Percentiles rank a stretch among this genome's conserved stretches.
These are phyloP conservation scores for Chytriomyces hyalinus DNA, from an alignment of 192 early-diverging fungal genomes.

Conservation along the genomic window DNA sequence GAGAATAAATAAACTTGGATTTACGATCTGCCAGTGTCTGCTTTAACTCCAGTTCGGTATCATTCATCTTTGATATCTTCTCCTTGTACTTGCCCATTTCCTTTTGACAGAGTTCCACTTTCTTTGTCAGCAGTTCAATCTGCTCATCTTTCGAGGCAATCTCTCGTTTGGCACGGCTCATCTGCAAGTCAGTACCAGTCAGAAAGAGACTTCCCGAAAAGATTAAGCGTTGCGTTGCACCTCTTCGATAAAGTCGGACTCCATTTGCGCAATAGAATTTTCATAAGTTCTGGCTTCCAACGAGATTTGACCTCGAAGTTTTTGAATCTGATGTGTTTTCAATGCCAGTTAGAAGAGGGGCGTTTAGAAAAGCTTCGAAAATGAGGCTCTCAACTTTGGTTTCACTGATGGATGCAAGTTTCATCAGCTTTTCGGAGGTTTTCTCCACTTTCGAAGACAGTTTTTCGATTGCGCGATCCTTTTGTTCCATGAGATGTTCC, in stretches of 20 bases:
- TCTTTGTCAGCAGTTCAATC: neutral
- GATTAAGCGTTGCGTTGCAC: neutral
- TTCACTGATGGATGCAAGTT: conserved; percentile 5
- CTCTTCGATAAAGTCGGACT: conserved; percentile 8
- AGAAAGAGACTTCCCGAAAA: neutral
- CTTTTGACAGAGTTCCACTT: conserved; percentile 6
- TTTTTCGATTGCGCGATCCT: neutral
- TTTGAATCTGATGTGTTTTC: conserved; percentile 1
- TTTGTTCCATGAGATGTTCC: neutral
- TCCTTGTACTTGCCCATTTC: neutral
- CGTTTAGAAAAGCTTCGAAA: neutral
- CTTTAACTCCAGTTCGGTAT: conserved; percentile 13
- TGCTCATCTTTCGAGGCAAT: neutral
- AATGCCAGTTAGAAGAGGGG: neutral
- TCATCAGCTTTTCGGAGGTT: neutral
- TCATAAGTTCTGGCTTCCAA: neutral
- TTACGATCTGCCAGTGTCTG: conserved; percentile 9
- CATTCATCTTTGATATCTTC: conserved; percentile 16
- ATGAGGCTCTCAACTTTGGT: neutral
- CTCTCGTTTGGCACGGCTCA: neutral
- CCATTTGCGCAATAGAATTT: conserved; percentile 15
- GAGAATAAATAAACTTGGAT: neutral
- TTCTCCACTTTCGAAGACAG: conserved; percentile 8
- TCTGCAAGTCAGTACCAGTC: neutral
- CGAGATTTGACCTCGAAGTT: neutral